A percentile compares a stretch with the other conserved stretches of the same genome.
phyloP scores from a whole-genome alignment of 2,329 filamentous ascomycete genomes.

The Thermomyces lanuginosus region DNA sequence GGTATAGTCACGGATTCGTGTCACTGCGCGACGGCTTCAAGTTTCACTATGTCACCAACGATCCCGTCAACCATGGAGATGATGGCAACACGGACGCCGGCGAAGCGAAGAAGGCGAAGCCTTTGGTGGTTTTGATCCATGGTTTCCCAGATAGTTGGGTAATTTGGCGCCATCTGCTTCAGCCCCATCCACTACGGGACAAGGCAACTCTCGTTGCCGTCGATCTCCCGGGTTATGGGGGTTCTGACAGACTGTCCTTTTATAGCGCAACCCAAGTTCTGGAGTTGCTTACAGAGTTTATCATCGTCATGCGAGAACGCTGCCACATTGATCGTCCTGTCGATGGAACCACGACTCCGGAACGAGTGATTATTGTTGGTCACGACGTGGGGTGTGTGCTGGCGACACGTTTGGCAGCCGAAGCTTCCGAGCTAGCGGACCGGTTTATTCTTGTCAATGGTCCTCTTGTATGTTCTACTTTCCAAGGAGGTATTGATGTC shows the following conservation, averaged over 20 bases:
- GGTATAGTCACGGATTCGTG: conserved; percentile 37
- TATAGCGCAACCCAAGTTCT: conserved; percentile 37
- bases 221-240: conserved; percentile 44
- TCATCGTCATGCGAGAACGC: conserved; percentile 33
- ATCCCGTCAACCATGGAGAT: conserved; percentile 11
- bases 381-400: conserved; percentile 42
- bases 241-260: conserved; percentile 35
- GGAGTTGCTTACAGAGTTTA: conserved; percentile 38
- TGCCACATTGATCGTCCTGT: conserved; percentile 25
- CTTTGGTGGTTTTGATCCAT: conserved; percentile 39
- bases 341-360: conserved; percentile 14
- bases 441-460: conserved; percentile 40
- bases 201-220: conserved; percentile 36
- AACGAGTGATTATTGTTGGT: conserved; percentile 33
- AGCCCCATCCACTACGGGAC: conserved; percentile 21
- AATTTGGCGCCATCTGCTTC: conserved; percentile 36
- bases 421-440: conserved; percentile 39
- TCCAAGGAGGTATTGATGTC: background rate
- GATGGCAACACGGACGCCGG: conserved; percentile 9
- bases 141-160: conserved; percentile 44
- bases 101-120: conserved; percentile 11
- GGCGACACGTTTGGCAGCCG: conserved; percentile 40
- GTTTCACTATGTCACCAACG: conserved; percentile 39
- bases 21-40: conserved; percentile 33
- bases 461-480: conserved; percentile 27